Evolutionary conservation across 148 eudicot species (phyloP), one percentile per base, ranked within the genome.

Genomic region (Silene latifolia): DNA sequence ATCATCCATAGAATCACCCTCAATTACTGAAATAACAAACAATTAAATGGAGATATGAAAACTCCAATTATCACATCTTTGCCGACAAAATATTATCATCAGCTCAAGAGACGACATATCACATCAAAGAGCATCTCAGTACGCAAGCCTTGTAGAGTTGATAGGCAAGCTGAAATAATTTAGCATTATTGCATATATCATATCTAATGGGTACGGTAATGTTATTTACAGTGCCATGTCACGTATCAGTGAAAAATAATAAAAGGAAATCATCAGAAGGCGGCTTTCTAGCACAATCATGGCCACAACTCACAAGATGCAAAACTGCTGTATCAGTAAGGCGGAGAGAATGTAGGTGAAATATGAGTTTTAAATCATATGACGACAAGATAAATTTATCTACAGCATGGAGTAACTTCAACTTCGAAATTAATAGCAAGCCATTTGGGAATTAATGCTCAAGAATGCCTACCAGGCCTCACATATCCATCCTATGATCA

Each of bases 1-100:
- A 51, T 66, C 81, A 78, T 88, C 89, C 75, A 82, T 69, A 71
- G 90, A 90, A 71, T 78, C 79, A 46, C 92, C 90, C 81, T 85
- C 83, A 70, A 90, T 81, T 53, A 83, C 95, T 88, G 88, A 76
- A 82, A 82, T 21, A 72, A 69, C 24, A 68, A 76, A 1, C 71
- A 73, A 46, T 19, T 53, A 79, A 60, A 2, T 23, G 29, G 54
- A 79, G 68, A 65, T 21, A 63, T 46, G 62, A 72, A 21, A 35
- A 64, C 20, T 53, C 58, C 48, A 53, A 24, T 32, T 15, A 35
- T 63, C 70, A 63, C 74, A 29, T 69, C 61, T 63, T 70, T 63
- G 19, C 53, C 32, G 63, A 19, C 42, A 25, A 29, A 29, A 63
- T 5, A 23, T 64, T 27, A n/a, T 24, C 29, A 47, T 63, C 72